phyloP scores from a whole-genome alignment of 73 alveolate genomes.

The Tetrahymena elliotti region DNA sequence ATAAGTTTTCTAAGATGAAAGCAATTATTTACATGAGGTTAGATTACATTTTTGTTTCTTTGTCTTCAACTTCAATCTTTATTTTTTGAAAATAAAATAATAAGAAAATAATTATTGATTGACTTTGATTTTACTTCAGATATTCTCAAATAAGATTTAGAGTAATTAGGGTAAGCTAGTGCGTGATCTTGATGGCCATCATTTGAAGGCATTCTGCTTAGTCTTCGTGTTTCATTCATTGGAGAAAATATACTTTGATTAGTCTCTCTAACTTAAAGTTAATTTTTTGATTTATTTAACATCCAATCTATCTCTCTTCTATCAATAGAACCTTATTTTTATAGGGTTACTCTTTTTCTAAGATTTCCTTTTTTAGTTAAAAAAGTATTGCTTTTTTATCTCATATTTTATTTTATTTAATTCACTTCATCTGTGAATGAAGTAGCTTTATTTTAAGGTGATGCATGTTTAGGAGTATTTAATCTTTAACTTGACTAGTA shows the following conservation, averaged over 20 bases:
- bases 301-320: neutral
- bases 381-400: neutral
- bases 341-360: neutral
- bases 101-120: neutral
- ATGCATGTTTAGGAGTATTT: neutral
- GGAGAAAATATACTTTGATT: neutral
- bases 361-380: neutral
- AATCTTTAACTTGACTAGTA: neutral
- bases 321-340: neutral
- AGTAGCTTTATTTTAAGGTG: neutral
- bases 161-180: neutral
- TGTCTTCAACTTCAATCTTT: neutral
- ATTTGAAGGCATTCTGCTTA: neutral
- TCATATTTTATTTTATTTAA: too few species aligned
- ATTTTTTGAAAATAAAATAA: neutral
- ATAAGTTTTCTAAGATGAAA: neutral
- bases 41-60: neutral
- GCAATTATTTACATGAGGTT: neutral
- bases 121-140: too few species aligned
- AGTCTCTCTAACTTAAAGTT: neutral
- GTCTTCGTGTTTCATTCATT: neutral
- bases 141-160: neutral
- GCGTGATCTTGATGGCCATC: neutral
- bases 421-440: neutral
- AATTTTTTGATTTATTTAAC: neutral